A percentile compares a stretch with the other conserved stretches of the same genome.
These are phyloP conservation scores for Rosa multiflora DNA, from an alignment of 306 rosid genomes.

Conservation along the genomic window DNA sequence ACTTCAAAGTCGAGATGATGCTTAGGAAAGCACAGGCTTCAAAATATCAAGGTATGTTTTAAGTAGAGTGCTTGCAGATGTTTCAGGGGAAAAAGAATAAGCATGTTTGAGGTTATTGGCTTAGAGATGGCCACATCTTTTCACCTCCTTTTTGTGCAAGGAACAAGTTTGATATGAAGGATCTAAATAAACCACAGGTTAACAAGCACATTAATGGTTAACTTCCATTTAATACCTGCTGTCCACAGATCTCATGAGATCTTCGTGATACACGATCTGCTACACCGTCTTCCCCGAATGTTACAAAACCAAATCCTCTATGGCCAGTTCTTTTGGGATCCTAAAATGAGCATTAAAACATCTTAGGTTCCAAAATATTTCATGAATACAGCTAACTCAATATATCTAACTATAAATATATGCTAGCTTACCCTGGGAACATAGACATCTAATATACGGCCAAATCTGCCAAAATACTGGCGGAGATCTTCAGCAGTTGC, in stretches of 20 bases:
- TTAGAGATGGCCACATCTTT: no score
- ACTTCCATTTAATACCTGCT: constrained; percentile 52
- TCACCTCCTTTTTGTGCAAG: no score
- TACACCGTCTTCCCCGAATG: constrained; percentile 92
- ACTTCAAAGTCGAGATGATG: background rate
- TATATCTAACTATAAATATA: background rate
- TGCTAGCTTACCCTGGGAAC: constrained; percentile 71
- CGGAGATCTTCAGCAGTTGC: constrained; percentile 87
- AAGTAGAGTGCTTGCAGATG: background rate
- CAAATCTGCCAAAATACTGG: constrained; percentile 91
- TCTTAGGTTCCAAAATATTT: constrained; percentile 16
- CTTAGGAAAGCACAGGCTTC: background rate
- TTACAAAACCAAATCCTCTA: constrained; percentile 95
- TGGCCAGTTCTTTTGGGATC: constrained; percentile 91
- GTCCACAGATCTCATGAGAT: constrained; percentile 91
- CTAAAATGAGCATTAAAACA: constrained; percentile 33
- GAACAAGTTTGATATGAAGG: background rate
- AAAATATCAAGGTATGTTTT: background rate
- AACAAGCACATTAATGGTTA: background rate
- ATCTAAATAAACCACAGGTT: background rate
- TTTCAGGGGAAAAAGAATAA: background rate
- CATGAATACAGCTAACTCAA: background rate
- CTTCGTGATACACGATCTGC: constrained; percentile 92
- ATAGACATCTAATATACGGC: constrained; percentile 84
- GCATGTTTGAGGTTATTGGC: background rate